Conservation (phyloP, 2,329 filamentous ascomycete species). For the Pyrenochaeta sp. region DNA sequence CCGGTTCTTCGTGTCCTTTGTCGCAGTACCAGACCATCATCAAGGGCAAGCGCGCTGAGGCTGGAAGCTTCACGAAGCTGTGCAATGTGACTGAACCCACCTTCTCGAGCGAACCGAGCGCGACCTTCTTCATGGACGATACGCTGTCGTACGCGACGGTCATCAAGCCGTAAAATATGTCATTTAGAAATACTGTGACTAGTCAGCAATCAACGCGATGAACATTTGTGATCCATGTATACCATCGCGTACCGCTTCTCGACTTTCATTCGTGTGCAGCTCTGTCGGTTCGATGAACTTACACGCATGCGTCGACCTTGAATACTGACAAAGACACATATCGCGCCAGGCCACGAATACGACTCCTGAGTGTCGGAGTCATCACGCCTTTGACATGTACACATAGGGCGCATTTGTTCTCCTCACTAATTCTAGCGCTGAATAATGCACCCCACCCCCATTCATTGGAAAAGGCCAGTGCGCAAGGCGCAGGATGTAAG, state of each 20-base stretch:
- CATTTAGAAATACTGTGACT: neutral
- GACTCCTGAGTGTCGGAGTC: neutral
- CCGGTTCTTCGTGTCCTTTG: conserved; percentile 52
- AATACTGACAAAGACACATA: neutral
- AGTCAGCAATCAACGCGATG: neutral
- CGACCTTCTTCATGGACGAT: conserved; percentile 39
- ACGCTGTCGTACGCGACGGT: conserved; percentile 31
- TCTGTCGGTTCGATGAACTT: neutral
- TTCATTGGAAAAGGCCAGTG: neutral
- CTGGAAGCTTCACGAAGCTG: conserved; percentile 60
- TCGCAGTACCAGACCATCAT: conserved; percentile 50
- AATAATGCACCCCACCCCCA: conserved; percentile 9
- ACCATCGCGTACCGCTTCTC: neutral
- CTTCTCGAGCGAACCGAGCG: conserved; percentile 23
- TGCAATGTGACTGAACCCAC: conserved; percentile 47
- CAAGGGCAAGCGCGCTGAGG: conserved; percentile 52
- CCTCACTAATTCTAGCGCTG: neutral
- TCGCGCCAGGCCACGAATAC: neutral
- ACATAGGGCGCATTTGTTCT: conserved; percentile 1
- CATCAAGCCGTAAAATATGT: conserved; percentile 29
- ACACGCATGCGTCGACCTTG: neutral
- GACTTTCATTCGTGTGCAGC: neutral
- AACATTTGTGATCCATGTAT: neutral
- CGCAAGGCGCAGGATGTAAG: conserved; percentile 3
- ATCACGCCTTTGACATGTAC: conserved; percentile 8